A percentile compares a stretch with the other conserved stretches of the same genome.
Conservation (phyloP, 176 grass and related monocot species). For the Aegilops longissima region DNA sequence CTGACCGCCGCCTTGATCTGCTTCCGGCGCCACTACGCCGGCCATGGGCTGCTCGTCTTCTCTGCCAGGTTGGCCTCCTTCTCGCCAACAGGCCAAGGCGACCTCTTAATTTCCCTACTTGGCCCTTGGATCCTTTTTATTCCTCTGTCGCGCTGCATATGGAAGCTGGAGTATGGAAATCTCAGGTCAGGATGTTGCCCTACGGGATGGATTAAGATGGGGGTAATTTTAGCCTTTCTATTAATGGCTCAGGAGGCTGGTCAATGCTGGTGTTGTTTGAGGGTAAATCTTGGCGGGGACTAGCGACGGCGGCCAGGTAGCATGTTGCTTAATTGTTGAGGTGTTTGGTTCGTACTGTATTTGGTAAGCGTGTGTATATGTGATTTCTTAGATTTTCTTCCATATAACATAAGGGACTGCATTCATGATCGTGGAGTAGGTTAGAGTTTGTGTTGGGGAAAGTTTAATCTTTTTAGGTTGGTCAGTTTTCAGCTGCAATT, state of each 20-base stretch:
- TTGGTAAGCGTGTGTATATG: not conserved
- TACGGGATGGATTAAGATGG: not conserved
- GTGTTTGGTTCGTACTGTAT: not conserved
- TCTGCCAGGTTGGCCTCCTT: slow-evolving; percentile 4
- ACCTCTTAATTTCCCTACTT: not conserved
- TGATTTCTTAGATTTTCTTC: not conserved
- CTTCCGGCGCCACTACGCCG: not conserved
- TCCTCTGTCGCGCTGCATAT: not conserved
- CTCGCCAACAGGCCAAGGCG: not conserved
- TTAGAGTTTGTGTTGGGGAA: slow-evolving; percentile 1
- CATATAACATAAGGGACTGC: not conserved
- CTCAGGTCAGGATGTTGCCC: not conserved
- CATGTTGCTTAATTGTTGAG: not conserved
- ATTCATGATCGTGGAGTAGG: not conserved
- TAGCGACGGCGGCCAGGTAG: not conserved
- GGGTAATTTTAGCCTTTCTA: not conserved
- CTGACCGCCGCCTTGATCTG: not conserved
- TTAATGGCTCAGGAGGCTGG: not conserved
- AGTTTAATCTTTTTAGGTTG: not conserved
- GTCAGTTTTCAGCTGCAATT: not conserved
- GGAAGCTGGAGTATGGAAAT: not conserved
- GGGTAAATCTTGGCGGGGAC: not conserved
- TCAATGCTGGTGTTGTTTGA: slow-evolving; percentile 26
- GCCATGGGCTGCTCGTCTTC: slow-evolving; percentile 44
- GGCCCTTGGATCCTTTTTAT: slow-evolving; percentile 16